These are phyloP conservation scores for Mycena latifolia DNA, from an alignment of 768 basidiomycete genomes.

Conservation along the genomic window DNA sequence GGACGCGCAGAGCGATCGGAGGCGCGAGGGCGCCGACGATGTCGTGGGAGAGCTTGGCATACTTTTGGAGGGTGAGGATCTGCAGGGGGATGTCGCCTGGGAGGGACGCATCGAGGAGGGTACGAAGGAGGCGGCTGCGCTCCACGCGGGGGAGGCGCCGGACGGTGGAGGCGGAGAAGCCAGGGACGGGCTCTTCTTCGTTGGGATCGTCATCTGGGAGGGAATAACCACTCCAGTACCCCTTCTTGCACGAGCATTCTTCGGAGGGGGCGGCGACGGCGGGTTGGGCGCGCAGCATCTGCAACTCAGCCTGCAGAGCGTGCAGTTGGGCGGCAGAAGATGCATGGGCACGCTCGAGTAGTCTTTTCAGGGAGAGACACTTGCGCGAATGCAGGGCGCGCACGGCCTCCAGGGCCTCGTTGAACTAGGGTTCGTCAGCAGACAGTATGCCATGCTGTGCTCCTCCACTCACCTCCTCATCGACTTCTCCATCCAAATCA, in stretches of 20 bases:
- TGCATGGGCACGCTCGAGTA: conserved; percentile 85
- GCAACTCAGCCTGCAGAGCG: conserved; percentile 86
- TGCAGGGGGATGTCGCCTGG: conserved; percentile 90
- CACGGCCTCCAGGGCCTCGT: conserved; percentile 50
- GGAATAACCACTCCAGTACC: conserved; percentile 83
- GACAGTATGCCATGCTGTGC: conserved; percentile 1
- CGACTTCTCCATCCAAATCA: conserved; percentile 68
- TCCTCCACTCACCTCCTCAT: conserved; percentile 72
- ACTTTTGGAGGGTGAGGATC: conserved; percentile 87
- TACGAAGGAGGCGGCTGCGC: conserved; percentile 35
- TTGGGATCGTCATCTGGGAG: conserved; percentile 58
- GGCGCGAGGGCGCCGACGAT: conserved; percentile 80
- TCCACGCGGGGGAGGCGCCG: conserved; percentile 31
- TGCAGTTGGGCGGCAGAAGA: conserved; percentile 86
- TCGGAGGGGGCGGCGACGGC: conserved; percentile 14
- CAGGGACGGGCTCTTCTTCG: conserved; percentile 51
- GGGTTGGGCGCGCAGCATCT: conserved; percentile 66
- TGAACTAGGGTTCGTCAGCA: conserved; percentile 28
- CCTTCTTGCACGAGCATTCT: conserved; percentile 51
- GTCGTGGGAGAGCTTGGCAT: conserved; percentile 85
- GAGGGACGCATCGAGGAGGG: conserved; percentile 25
- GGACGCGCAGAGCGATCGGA: conserved; percentile 71
- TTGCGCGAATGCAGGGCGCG: conserved; percentile 63
- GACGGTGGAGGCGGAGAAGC: conserved; percentile 42
- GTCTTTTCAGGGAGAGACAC: conserved; percentile 79